phyloP scores from a whole-genome alignment of 164 flowering plant species.

The Amborella trichopoda region DNA sequence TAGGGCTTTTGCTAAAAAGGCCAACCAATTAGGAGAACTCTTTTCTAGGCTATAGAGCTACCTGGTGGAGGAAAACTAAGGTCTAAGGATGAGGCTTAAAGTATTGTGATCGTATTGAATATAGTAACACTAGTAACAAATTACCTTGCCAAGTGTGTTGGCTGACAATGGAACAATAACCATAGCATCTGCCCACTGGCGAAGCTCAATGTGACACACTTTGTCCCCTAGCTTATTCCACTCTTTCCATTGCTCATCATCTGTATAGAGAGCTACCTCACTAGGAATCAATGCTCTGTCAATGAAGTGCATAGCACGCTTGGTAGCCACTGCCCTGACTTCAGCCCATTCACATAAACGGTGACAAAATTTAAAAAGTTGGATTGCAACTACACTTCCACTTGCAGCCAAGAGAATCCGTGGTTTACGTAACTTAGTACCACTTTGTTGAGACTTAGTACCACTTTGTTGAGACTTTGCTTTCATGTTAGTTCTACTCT shows the following conservation, averaged over 20 bases:
- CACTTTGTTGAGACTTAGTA: background rate
- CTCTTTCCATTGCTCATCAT: constrained; percentile 36
- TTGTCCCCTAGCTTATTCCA: constrained; percentile 23
- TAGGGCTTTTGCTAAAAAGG: too few relatives aligned
- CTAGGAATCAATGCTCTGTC: constrained; percentile 16
- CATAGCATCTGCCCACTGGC: constrained; percentile 69
- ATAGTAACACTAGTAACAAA: background rate
- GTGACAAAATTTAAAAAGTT: constrained; percentile 19
- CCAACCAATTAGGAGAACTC: too few relatives aligned
- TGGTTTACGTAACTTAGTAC: constrained; percentile 20
- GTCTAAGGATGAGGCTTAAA: background rate
- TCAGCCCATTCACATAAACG: constrained; percentile 26
- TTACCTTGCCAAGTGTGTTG: constrained; percentile 69
- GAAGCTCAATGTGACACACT: constrained; percentile 62
- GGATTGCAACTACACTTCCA: constrained; percentile 55
- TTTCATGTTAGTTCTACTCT: too few relatives aligned
- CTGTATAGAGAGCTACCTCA: constrained; percentile 20
- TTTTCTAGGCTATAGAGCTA: background rate
- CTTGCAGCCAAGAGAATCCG: constrained; percentile 59
- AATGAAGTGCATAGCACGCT: constrained; percentile 18
- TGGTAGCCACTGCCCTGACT: constrained; percentile 20
- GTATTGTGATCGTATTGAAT: background rate
- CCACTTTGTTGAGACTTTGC: too few relatives aligned
- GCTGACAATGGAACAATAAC: constrained; percentile 73
- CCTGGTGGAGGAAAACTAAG: background rate